Evolutionary conservation across 164 flowering plant genomes (phyloP).

Genomic region (Vitis labrusca): DNA sequence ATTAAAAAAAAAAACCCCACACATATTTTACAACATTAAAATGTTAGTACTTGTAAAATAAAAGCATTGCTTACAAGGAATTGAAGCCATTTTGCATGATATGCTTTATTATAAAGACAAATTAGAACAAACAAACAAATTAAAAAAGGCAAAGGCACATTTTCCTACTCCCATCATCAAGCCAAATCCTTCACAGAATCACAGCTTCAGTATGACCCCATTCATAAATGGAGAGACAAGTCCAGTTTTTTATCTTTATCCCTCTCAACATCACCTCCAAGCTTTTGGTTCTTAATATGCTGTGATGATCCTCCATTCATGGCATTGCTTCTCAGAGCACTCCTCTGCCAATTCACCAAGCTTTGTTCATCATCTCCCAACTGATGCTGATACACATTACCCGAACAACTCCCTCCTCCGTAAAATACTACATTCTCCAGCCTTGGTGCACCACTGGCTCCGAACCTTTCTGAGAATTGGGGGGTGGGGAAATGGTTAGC

Average conservation of each 20-base stretch:
- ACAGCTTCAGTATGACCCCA: no score
- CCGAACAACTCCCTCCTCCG: conserved; percentile 26
- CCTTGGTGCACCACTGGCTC: conserved; percentile 53
- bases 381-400: conserved; percentile 10
- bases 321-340: conserved; percentile 19
- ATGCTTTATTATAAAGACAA: no score
- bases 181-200: no score
- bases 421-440: conserved; percentile 35
- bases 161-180: no score
- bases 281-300: conserved; percentile 6
- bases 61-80: no score
- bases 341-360: conserved; percentile 47
- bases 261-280: conserved; percentile 12
- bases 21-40: no score
- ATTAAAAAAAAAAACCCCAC: no score
- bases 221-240: conserved; percentile 53
- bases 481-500: conserved; percentile 20
- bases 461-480: conserved; percentile 36
- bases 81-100: no score
- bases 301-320: conserved; percentile 3
- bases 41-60: no score
- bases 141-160: no score
- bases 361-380: conserved; percentile 40
- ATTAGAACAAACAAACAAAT: background rate
- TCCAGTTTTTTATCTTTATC: conserved; percentile 40